A percentile compares a stretch with the other conserved stretches of the same genome.
phyloP scores from a whole-genome alignment of 1,284 basidiomycete species.

The Irpex lacteus region DNA sequence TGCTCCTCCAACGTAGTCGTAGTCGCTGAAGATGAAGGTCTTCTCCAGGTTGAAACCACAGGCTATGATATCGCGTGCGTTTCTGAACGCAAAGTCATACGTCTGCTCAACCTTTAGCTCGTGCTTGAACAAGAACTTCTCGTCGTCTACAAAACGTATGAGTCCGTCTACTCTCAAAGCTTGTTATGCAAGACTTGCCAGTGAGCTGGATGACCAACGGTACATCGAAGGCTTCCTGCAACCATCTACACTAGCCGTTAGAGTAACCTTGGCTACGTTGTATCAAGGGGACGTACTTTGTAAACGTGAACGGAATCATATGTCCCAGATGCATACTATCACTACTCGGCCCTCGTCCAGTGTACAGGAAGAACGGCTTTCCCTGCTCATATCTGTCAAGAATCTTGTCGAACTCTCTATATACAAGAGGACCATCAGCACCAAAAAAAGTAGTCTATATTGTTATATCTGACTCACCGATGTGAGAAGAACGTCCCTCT shows the following conservation, averaged over 20 bases:
- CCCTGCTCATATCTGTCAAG: slow-evolving; percentile 95
- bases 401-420: slow-evolving; percentile 90
- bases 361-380: slow-evolving; percentile 98
- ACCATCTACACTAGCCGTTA: slow-evolving; percentile 59
- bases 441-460: too few species aligned
- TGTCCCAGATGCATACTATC: slow-evolving; percentile 99
- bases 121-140: slow-evolving; percentile 98
- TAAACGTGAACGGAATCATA: slow-evolving; percentile 97
- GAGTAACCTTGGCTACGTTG: not conserved
- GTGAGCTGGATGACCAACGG: slow-evolving; percentile 95
- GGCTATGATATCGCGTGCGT: slow-evolving; percentile 95
- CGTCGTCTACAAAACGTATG: slow-evolving; percentile 70
- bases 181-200: slow-evolving; percentile 40
- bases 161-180: not conserved
- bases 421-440: not conserved
- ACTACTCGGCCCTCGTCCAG: slow-evolving; percentile 94
- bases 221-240: slow-evolving; percentile 95
- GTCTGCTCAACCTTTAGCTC: slow-evolving; percentile 91
- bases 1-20: slow-evolving; percentile 85
- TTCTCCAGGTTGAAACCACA: slow-evolving; percentile 91
- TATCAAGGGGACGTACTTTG: slow-evolving; percentile 62
- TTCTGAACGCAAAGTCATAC: slow-evolving; percentile 79
- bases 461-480: slow-evolving; percentile 52
- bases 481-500: slow-evolving; percentile 98
- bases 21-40: slow-evolving; percentile 97